Conservation (phyloP, 1,139 yeast genomes). For the Suhomyces guaymorum region DNA sequence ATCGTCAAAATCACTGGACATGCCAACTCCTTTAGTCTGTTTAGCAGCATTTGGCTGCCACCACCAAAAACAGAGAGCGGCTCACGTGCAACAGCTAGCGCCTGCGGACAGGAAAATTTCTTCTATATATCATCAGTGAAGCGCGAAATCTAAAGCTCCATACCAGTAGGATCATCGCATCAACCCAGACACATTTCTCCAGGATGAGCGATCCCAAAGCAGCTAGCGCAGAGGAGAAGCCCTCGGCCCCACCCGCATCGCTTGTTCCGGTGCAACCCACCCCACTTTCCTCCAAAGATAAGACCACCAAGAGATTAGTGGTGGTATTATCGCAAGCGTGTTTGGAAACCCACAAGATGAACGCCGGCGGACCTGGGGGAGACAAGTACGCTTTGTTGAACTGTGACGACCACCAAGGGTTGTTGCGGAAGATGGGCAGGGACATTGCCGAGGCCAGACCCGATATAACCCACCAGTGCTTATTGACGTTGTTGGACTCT, state of each 20-base stretch:
- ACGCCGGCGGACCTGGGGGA: constrained; percentile 73
- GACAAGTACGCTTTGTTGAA: constrained; percentile 90
- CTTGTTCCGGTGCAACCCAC: constrained; percentile 84
- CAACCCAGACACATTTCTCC: neutral
- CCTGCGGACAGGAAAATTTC: constrained; percentile 9
- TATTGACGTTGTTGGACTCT: constrained; percentile 87
- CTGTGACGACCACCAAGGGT: constrained; percentile 98
- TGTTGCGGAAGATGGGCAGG: constrained; percentile 91
- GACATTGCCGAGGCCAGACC: constrained; percentile 98
- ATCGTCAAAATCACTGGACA: constrained; percentile 37
- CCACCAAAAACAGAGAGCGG: too few relatives aligned
- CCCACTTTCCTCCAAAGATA: constrained; percentile 79
- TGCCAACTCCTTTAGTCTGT: too few relatives aligned
- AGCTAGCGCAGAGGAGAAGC: constrained; percentile 25
- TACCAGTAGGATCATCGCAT: too few relatives aligned
- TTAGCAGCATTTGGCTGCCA: neutral
- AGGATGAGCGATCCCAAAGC: constrained; percentile 10
- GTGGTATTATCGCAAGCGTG: constrained; percentile 96
- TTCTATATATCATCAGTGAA: constrained; percentile 1
- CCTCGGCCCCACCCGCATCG: constrained; percentile 59
- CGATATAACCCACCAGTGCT: constrained; percentile 95
- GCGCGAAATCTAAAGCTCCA: too few relatives aligned
- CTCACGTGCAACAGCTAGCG: too few relatives aligned
- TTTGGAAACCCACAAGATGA: constrained; percentile 88
- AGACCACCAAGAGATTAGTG: constrained; percentile 76